Evolutionary conservation across 352 stramenopile genomes (phyloP).

Genomic region (Phytophthora tentaculata): DNA sequence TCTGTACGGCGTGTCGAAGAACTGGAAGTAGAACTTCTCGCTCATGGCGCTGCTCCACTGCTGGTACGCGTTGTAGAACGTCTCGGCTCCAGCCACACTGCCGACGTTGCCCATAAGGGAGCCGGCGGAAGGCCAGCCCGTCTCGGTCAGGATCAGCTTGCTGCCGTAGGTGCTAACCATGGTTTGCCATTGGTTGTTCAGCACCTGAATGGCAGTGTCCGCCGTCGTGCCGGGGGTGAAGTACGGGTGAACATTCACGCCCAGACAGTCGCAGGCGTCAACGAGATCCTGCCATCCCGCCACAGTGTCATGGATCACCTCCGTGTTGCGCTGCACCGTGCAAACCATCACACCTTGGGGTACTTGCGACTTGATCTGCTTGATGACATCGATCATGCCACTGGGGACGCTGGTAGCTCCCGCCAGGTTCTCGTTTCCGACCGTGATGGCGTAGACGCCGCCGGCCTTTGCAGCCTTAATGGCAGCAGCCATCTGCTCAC

Average conservation of each 20-base stretch:
- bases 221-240: conserved; percentile 45
- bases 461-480: conserved; percentile 49
- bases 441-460: conserved; percentile 60
- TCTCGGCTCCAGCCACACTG: conserved; percentile 34
- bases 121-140: conserved; percentile 55
- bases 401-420: conserved; percentile 35
- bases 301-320: conserved; percentile 48
- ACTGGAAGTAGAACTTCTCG: conserved; percentile 82
- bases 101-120: conserved; percentile 45
- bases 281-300: conserved; percentile 48
- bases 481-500: conserved; percentile 47
- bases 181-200: conserved; percentile 59
- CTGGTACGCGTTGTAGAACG: conserved; percentile 71
- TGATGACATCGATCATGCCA: conserved; percentile 56
- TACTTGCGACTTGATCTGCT: conserved; percentile 48
- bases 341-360: conserved; percentile 49
- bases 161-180: conserved; percentile 45
- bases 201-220: conserved; percentile 49
- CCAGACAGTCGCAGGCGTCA: conserved; percentile 46
- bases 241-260: conserved; percentile 68
- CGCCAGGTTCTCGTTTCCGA: conserved; percentile 75
- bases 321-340: conserved; percentile 72
- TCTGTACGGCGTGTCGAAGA: conserved; percentile 69
- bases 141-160: conserved; percentile 65
- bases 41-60: conserved; percentile 50